These are phyloP conservation scores for Penicillium sp. DNA, from an alignment of 2,329 filamentous ascomycete species.

Conservation along the genomic window DNA sequence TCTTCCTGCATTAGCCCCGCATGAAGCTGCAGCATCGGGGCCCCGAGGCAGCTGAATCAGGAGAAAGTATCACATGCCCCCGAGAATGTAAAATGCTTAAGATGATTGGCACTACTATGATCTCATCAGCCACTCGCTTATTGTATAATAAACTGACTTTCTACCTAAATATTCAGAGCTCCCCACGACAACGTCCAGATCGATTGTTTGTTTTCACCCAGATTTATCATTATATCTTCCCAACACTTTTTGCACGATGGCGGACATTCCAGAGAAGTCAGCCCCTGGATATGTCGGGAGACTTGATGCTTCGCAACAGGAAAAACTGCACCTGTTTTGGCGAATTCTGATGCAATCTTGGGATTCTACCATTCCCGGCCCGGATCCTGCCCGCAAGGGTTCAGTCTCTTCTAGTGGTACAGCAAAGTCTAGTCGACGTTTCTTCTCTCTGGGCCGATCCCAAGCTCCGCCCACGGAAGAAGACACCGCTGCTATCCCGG, in stretches of 20 bases:
- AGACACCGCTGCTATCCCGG: conserved; percentile 12
- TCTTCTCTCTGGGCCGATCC: conserved; percentile 17
- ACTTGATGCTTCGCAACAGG: conserved; percentile 13
- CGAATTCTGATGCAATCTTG: conserved; percentile 19
- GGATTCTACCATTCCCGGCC: conserved; percentile 6
- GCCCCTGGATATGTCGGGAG: conserved; percentile 14
- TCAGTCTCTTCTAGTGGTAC: neutral
- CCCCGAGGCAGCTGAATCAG: neutral
- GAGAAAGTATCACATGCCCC: conserved; percentile 2
- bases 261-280: neutral
- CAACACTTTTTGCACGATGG: neutral
- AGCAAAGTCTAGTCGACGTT: conserved; percentile 7
- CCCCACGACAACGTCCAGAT: neutral
- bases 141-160: neutral
- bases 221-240: neutral
- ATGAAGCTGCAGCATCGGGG: neutral
- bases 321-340: conserved; percentile 18
- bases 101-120: neutral
- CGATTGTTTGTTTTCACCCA: neutral
- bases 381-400: conserved; percentile 1
- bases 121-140: neutral
- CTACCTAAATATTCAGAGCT: neutral
- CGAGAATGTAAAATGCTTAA: neutral
- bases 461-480: conserved; percentile 7
- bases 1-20: conserved; percentile 4